These are phyloP conservation scores for Candida pseudoviswanathii DNA, from an alignment of 1,139 yeast species.

Conservation along the genomic window DNA sequence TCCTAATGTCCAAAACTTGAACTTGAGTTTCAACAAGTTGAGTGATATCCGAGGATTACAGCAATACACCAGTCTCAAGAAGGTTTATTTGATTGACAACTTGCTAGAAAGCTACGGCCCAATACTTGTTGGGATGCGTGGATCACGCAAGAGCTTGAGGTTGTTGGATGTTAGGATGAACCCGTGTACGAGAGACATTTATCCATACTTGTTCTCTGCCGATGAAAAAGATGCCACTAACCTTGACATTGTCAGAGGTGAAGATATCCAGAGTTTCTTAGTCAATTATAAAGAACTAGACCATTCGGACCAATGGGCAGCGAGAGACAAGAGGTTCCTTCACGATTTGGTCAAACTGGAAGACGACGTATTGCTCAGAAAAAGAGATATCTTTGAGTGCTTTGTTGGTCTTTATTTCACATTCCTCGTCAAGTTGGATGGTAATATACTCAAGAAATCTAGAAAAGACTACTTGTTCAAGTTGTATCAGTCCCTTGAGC, in stretches of 20 bases:
- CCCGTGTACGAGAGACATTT: slow-evolving; percentile 48
- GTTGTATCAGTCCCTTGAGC: not conserved
- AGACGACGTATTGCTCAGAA: slow-evolving; percentile 24
- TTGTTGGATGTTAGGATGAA: slow-evolving; percentile 54
- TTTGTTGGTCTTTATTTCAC: slow-evolving; percentile 39
- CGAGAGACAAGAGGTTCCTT: slow-evolving; percentile 34
- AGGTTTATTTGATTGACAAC: slow-evolving; percentile 51
- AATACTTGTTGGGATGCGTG: slow-evolving; percentile 34
- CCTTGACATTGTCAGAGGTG: slow-evolving; percentile 44
- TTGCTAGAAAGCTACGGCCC: slow-evolving; percentile 35
- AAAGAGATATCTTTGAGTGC: slow-evolving; percentile 41
- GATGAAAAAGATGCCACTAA: slow-evolving; percentile 36
- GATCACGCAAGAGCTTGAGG: slow-evolving; percentile 34
- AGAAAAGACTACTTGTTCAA: not conserved
- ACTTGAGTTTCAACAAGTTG: slow-evolving; percentile 53
- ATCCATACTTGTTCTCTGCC: slow-evolving; percentile 56
- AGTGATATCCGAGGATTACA: slow-evolving; percentile 29
- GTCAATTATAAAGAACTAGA: slow-evolving; percentile 42
- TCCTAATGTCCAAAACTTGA: slow-evolving; percentile 51
- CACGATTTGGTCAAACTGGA: slow-evolving; percentile 8
- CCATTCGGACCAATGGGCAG: slow-evolving; percentile 37
- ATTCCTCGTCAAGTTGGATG: slow-evolving; percentile 42
- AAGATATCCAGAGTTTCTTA: slow-evolving; percentile 49
- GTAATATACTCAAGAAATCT: slow-evolving; percentile 24
- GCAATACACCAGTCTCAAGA: slow-evolving; percentile 35